A percentile compares a stretch with the other conserved stretches of the same genome.
phyloP scores from a whole-genome alignment of 73 alveolate species.

The Paramecium sonneborni region DNA sequence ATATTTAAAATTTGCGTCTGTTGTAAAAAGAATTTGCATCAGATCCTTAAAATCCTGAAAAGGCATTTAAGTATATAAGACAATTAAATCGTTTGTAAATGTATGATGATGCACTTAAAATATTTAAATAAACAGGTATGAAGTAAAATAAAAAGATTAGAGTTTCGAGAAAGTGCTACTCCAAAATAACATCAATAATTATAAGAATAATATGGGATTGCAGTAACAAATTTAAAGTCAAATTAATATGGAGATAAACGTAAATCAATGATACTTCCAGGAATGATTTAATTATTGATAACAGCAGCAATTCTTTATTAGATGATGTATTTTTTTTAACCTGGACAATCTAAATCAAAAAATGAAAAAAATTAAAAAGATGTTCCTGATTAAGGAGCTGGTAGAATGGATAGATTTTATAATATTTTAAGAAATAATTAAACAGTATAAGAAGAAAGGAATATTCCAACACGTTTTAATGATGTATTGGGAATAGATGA shows the following conservation, averaged over 20 bases:
- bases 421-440: background rate
- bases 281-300: background rate
- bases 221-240: background rate
- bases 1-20: background rate
- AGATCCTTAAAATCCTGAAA: conserved; percentile 13
- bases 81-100: background rate
- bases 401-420: background rate
- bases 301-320: background rate
- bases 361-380: background rate
- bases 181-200: background rate
- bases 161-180: background rate
- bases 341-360: background rate
- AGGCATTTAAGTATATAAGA: background rate
- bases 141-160: background rate
- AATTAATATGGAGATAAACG: background rate
- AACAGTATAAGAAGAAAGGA: conserved; percentile 54
- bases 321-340: background rate
- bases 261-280: background rate
- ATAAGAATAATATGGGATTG: conserved; percentile 8
- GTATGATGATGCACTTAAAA: background rate
- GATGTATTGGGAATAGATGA: conserved; percentile 92
- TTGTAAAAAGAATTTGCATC: background rate
- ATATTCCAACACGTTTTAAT: conserved; percentile 69
- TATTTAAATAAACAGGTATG: background rate
- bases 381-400: background rate